Evolutionary conservation across 2,329 filamentous ascomycete species (phyloP).

Genomic region (Emmonsiellopsis sp.): DNA sequence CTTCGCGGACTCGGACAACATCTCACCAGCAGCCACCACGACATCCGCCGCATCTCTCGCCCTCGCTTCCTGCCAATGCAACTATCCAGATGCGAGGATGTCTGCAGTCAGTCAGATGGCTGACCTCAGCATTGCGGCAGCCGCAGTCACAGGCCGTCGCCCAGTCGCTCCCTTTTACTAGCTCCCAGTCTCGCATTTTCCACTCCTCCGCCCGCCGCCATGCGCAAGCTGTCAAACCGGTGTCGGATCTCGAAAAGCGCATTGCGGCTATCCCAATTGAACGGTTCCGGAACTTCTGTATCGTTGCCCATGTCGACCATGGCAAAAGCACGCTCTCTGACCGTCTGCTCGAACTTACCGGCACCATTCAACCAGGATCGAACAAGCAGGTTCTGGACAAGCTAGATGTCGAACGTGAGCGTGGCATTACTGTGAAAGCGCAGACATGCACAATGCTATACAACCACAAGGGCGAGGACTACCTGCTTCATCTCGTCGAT

Average conservation of each 20-base stretch:
- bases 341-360: constrained; percentile 83
- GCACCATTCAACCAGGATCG: constrained; percentile 74
- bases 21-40: not conserved
- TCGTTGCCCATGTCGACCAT: constrained; percentile 97
- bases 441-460: constrained; percentile 99
- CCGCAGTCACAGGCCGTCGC: constrained; percentile 22
- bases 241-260: constrained; percentile 50
- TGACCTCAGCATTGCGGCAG: constrained; percentile 31
- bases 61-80: constrained; percentile 10
- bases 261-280: constrained; percentile 44
- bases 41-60: not conserved
- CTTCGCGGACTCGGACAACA: not conserved
- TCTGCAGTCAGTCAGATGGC: constrained; percentile 38
- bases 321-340: constrained; percentile 95
- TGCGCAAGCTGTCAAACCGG: constrained; percentile 16
- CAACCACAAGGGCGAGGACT: constrained; percentile 74
- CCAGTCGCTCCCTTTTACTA: constrained; percentile 2
- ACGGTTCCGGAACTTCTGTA: constrained; percentile 82
- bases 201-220: constrained; percentile 16
- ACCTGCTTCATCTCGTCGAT: constrained; percentile 89
- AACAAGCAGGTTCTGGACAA: constrained; percentile 98
- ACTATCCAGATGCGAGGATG: constrained; percentile 39
- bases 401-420: constrained; percentile 88
- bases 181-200: constrained; percentile 20
- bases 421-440: constrained; percentile 96